These are phyloP conservation scores for Mycena haematopus DNA, from an alignment of 768 basidiomycete genomes.

Conservation along the genomic window DNA sequence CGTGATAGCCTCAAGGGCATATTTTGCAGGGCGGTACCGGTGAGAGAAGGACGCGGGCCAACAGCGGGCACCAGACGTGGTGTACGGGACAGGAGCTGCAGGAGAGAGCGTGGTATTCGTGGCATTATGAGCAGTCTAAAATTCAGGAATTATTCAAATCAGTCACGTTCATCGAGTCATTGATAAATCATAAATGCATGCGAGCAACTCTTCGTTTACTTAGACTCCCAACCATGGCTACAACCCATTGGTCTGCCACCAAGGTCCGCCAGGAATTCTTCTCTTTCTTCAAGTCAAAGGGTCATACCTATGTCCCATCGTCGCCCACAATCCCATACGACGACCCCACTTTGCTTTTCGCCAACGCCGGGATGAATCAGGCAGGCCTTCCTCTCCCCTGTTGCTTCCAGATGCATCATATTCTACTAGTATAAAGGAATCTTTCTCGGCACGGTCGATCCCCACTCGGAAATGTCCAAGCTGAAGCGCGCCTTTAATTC, in stretches of 20 bases:
- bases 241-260: conserved; percentile 74
- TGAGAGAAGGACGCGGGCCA: conserved; percentile 12
- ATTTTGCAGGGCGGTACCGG: conserved; percentile 28
- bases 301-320: conserved; percentile 89
- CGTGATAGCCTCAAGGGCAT: conserved; percentile 32
- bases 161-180: conserved; percentile 23
- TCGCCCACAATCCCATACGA: conserved; percentile 96
- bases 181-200: conserved; percentile 2
- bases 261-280: conserved; percentile 91
- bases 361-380: conserved; percentile 99
- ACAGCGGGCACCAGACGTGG: conserved; percentile 38
- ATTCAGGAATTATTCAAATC: too few species aligned
- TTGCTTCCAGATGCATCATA: conserved; percentile 10
- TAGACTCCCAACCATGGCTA: conserved; percentile 44
- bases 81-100: conserved; percentile 43
- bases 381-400: conserved; percentile 41
- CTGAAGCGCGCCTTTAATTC: conserved; percentile 94
- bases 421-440: conserved; percentile 86
- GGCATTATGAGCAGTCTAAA: conserved; percentile 41
- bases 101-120: conserved; percentile 48
- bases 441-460: conserved; percentile 98
- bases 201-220: conserved; percentile 27
- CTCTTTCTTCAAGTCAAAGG: conserved; percentile 79
- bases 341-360: conserved; percentile 96
- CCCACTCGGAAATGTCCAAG: conserved; percentile 88